Evolutionary conservation across 2,329 filamentous ascomycete species (phyloP), one percentile per base, ranked within the genome.

Genomic region (Talaromyces sp.): DNA sequence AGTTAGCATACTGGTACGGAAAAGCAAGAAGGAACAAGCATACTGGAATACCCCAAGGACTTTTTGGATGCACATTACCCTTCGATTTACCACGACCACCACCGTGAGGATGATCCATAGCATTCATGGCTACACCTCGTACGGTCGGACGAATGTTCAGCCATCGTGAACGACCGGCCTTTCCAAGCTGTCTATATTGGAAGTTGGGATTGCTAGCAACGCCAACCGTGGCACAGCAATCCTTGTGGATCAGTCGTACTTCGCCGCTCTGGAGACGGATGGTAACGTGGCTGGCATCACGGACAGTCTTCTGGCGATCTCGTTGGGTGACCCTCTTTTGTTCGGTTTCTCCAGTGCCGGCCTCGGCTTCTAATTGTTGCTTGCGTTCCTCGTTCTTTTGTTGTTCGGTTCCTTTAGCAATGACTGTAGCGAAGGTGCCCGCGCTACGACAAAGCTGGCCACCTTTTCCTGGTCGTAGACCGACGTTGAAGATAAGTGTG

Each of bases 81-180:
- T 99, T 99, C 63, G 92, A 97, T 82, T 99, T 99, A 82, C 95
- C 95, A 84, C 96, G 87, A 79, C 95, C 95, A 90, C 95, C 95
- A 85, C 95, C 95, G 77, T 99, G 95, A 73, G 95, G 95, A 84
- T 99, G 95, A 73, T 99, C 95, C 71, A 88, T 90, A 87, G 93
- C 92, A 82, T 99, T 99, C 96, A 99, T 99, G 66, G 96, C 95
- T 70, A 98, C 81, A 89, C 95, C 96, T 82, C 96, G 88, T 50
- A 99, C 95, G 0, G 95, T 97, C 16, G 95, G 95, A 69, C 95
- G 84, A 73, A 96, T 96, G 73, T 95, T 95, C 68, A 98, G 79
- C 93, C 92, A 97, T 72, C 95, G 86, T 70, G 89, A 92, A 71
- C 96, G 87, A 73, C 95, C 95, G 70, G 95, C 95, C 81, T 99